Evolutionary conservation across 495 filamentous ascomycete genomes (phyloP).

Genomic region (Pseudevernia furfuracea): DNA sequence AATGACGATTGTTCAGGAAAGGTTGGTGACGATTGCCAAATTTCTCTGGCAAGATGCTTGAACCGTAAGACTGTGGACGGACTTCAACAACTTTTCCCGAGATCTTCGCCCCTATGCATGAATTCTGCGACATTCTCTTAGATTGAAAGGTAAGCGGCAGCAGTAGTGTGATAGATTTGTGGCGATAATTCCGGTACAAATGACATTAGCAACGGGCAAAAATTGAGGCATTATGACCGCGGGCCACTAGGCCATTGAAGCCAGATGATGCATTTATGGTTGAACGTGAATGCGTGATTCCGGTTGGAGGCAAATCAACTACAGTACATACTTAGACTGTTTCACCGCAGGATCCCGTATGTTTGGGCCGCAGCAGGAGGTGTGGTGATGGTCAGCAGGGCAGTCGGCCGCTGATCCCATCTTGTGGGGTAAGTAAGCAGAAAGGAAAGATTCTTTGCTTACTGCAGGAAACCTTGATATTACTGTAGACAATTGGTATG

Average conservation of each 20-base stretch:
- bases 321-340: background rate
- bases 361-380: slow-evolving; percentile 8
- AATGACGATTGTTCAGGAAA: too few species aligned
- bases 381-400: slow-evolving; percentile 7
- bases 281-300: background rate
- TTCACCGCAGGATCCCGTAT: background rate
- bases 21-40: too few species aligned
- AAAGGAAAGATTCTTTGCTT: background rate
- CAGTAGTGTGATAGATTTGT: background rate
- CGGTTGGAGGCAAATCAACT: background rate
- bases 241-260: background rate
- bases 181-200: background rate
- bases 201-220: background rate
- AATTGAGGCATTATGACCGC: background rate
- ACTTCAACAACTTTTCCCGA: too few species aligned
- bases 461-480: background rate
- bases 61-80: too few species aligned
- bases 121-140: too few species aligned
- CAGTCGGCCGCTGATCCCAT: background rate
- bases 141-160: background rate
- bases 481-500: background rate
- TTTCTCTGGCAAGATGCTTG: too few species aligned
- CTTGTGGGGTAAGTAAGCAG: background rate
- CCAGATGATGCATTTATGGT: too few species aligned
- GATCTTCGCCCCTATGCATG: too few species aligned